Conservation (phyloP, 2,329 filamentous ascomycete species). For the Ophiognomonia clavigignenti-juglandacearum region DNA sequence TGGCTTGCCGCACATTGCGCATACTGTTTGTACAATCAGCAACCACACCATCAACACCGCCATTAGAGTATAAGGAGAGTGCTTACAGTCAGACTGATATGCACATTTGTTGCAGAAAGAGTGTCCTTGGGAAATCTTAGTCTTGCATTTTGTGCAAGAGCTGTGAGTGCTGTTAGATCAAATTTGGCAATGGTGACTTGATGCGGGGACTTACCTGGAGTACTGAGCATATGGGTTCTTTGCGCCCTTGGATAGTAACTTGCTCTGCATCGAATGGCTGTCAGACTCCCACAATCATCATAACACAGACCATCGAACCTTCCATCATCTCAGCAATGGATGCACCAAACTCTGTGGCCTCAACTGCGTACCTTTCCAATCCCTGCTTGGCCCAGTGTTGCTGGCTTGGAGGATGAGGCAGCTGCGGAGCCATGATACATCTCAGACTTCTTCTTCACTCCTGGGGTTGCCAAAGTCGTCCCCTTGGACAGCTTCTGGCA, state of each 20-base stretch:
- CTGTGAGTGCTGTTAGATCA: constrained; percentile 21
- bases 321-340: no score
- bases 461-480: constrained; percentile 58
- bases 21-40: constrained; percentile 35
- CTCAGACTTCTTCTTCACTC: constrained; percentile 62
- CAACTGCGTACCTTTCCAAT: constrained; percentile 51
- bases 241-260: constrained; percentile 58
- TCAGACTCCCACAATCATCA: not conserved
- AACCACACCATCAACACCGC: not conserved
- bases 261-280: constrained; percentile 40
- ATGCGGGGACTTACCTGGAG: constrained; percentile 32
- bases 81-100: constrained; percentile 56
- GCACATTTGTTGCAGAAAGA: constrained; percentile 59
- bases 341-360: no score
- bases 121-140: constrained; percentile 57
- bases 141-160: constrained; percentile 57
- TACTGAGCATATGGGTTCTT: constrained; percentile 64
- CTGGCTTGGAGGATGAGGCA: constrained; percentile 38
- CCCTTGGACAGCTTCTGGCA: constrained; percentile 57
- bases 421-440: constrained; percentile 60
- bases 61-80: constrained; percentile 3
- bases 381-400: constrained; percentile 53
- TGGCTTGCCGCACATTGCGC: constrained; percentile 59
- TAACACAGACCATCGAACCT: no score
- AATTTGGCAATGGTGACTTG: not conserved